Evolutionary conservation across 2,329 filamentous ascomycete species (phyloP).

Genomic region (Escovopsis sp.): DNA sequence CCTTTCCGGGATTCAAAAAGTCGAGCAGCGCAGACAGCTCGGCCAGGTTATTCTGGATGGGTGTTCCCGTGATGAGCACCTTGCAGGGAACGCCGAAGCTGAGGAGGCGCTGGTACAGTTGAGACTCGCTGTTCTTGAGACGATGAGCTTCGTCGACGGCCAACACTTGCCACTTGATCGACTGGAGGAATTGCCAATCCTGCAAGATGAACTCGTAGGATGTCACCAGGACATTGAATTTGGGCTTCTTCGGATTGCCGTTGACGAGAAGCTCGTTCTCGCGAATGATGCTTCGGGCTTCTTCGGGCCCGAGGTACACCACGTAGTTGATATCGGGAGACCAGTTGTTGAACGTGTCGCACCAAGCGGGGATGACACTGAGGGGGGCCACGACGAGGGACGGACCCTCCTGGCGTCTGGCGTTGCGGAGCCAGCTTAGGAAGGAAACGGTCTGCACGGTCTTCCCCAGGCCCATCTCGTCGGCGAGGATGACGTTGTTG

Average conservation of each 20-base stretch:
- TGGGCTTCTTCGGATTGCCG: slow-evolving; percentile 73
- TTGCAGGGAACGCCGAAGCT: slow-evolving; percentile 80
- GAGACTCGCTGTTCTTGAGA: slow-evolving; percentile 89
- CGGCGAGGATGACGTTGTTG: slow-evolving; percentile 92
- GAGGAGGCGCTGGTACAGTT: slow-evolving; percentile 72
- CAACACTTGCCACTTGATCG: slow-evolving; percentile 95
- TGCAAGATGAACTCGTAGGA: slow-evolving; percentile 93
- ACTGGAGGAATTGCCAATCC: slow-evolving; percentile 69
- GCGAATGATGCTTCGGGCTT: slow-evolving; percentile 71
- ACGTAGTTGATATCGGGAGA: slow-evolving; percentile 93
- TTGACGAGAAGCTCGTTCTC: slow-evolving; percentile 82
- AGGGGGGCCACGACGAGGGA: slow-evolving; percentile 95
- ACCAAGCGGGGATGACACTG: slow-evolving; percentile 96
- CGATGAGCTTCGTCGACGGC: slow-evolving; percentile 95
- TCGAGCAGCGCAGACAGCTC: slow-evolving; percentile 88
- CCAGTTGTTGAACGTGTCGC: slow-evolving; percentile 94
- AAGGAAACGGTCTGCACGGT: slow-evolving; percentile 96
- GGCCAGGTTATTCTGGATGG: slow-evolving; percentile 90
- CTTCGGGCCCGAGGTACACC: slow-evolving; percentile 83
- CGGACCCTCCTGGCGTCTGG: slow-evolving; percentile 77
- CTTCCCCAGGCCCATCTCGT: slow-evolving; percentile 97
- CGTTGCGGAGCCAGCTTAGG: slow-evolving; percentile 90
- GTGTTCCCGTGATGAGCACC: slow-evolving; percentile 88
- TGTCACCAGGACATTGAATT: slow-evolving; percentile 95
- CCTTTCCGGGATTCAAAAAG: slow-evolving; percentile 90